phyloP scores from a whole-genome alignment of 225 moss, liverwort and hornwort species.

The Straminergon stramineum region DNA sequence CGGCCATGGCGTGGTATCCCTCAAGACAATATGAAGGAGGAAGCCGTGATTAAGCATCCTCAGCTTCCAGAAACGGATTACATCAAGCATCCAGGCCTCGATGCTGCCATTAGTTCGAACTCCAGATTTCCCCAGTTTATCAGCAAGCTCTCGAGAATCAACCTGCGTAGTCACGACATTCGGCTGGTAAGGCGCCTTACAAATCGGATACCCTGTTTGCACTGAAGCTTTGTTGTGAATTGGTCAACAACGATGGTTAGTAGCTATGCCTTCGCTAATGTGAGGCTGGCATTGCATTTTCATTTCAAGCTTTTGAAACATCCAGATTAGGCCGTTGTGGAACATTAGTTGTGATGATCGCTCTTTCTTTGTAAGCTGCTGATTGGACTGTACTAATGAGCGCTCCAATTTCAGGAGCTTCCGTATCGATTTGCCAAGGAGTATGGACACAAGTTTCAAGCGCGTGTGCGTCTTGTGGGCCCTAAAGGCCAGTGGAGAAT shows the following conservation, averaged over 20 bases:
- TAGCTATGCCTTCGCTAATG: neutral
- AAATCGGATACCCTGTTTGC: neutral
- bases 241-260: neutral
- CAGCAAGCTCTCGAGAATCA: neutral
- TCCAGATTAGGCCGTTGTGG: neutral
- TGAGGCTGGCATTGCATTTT: neutral
- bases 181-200: neutral
- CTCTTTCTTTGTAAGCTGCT: neutral
- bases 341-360: neutral
- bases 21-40: neutral
- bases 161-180: neutral
- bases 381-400: neutral
- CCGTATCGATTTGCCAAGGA: neutral
- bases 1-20: neutral
- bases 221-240: neutral
- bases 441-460: conserved; percentile 3
- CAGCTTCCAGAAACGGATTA: neutral
- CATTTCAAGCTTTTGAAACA: neutral
- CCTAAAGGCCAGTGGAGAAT: neutral
- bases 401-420: conserved; percentile 1
- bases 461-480: neutral
- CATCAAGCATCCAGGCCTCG: neutral
- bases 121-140: neutral
- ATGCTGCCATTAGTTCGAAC: neutral
- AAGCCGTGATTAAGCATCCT: neutral